These are phyloP conservation scores for Raphanus hybrid DNA, from an alignment of 441 rosid genomes.

Conservation along the genomic window DNA sequence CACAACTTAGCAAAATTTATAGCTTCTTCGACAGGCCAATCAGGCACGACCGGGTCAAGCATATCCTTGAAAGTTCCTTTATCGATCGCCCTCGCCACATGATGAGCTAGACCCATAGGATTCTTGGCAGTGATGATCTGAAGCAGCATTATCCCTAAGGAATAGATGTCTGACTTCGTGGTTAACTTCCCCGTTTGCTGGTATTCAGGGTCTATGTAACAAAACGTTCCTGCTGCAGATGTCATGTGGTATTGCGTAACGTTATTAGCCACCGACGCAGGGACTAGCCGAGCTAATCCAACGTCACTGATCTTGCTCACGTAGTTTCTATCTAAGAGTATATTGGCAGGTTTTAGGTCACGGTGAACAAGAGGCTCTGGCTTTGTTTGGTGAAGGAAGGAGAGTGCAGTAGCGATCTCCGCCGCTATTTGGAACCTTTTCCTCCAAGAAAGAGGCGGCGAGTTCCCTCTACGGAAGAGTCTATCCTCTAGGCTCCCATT, in stretches of 20 bases:
- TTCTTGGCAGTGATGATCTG: slow-evolving; percentile 68
- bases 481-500: slow-evolving; percentile 77
- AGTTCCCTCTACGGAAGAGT: slow-evolving; percentile 58
- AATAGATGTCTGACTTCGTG: slow-evolving; percentile 69
- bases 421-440: slow-evolving; percentile 64
- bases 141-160: slow-evolving; percentile 70
- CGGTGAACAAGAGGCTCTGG: slow-evolving; percentile 85
- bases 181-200: slow-evolving; percentile 77
- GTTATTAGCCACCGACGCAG: slow-evolving; percentile 61
- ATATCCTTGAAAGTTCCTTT: slow-evolving; percentile 58
- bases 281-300: slow-evolving; percentile 78
- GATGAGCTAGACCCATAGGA: slow-evolving; percentile 79
- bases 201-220: slow-evolving; percentile 81
- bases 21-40: slow-evolving; percentile 78
- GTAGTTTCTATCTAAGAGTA: slow-evolving; percentile 65
- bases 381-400: slow-evolving; percentile 78
- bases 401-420: slow-evolving; percentile 73
- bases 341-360: slow-evolving; percentile 81
- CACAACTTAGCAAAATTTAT: slow-evolving; percentile 58
- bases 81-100: slow-evolving; percentile 59
- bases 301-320: slow-evolving; percentile 84
- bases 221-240: slow-evolving; percentile 77
- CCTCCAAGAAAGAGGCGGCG: slow-evolving; percentile 65
- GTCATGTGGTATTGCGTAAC: slow-evolving; percentile 81
- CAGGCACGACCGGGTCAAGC: slow-evolving; percentile 59